These are phyloP conservation scores for Nigrospora osmanthi DNA, from an alignment of 2,329 filamentous ascomycete genomes.

Conservation along the genomic window DNA sequence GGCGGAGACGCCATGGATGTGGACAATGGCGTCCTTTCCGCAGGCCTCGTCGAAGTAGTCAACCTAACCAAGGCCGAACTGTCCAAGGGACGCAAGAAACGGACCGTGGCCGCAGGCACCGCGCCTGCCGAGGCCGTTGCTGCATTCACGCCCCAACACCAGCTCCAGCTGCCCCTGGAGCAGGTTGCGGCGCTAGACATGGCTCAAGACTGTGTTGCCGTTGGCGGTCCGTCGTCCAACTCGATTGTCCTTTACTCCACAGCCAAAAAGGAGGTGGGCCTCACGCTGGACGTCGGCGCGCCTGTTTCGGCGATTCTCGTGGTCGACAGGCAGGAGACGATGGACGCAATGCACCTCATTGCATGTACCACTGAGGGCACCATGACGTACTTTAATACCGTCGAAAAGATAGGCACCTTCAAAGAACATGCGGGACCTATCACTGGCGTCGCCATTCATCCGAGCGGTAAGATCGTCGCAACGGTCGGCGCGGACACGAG, in stretches of 20 bases:
- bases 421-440: slow-evolving; percentile 77
- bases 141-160: slow-evolving; percentile 34
- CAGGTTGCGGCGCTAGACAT: slow-evolving; percentile 41
- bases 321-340: too few relatives aligned
- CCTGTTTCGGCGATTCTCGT: slow-evolving; percentile 48
- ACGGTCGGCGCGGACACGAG: slow-evolving; percentile 90
- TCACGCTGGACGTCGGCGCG: slow-evolving; percentile 57
- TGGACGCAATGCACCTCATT: too few relatives aligned
- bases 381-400: slow-evolving; percentile 64
- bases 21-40: slow-evolving; percentile 70
- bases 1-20: slow-evolving; percentile 88
- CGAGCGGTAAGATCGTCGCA: slow-evolving; percentile 73
- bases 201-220: slow-evolving; percentile 57
- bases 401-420: slow-evolving; percentile 60
- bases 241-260: slow-evolving; percentile 66
- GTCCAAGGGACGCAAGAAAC: slow-evolving; percentile 83
- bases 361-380: slow-evolving; percentile 36
- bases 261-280: slow-evolving; percentile 57
- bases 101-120: slow-evolving; percentile 79
- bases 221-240: slow-evolving; percentile 68
- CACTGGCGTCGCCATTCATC: slow-evolving; percentile 72
- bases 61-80: slow-evolving; percentile 77
- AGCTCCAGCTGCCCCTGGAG: slow-evolving; percentile 38
- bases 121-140: slow-evolving; percentile 64
- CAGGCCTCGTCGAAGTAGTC: slow-evolving; percentile 62